phyloP scores from a whole-genome alignment of 2,329 filamentous ascomycete genomes.

The Ilyonectria destructans region DNA sequence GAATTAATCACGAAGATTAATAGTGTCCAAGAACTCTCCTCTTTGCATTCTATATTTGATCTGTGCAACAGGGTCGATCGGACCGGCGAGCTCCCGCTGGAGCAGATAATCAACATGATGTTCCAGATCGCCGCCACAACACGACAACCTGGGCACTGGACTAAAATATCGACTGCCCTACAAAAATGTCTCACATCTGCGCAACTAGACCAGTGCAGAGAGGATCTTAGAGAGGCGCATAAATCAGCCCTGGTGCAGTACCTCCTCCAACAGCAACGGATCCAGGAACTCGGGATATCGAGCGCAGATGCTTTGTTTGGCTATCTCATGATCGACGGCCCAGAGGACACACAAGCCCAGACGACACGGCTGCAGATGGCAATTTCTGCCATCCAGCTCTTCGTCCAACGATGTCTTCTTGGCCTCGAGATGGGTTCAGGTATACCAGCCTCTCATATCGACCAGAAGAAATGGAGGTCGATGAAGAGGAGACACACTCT shows the following conservation, averaged over 20 bases:
- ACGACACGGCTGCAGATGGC: background rate
- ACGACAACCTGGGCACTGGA: too few species aligned
- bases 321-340: background rate
- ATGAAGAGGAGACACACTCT: background rate
- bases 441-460: too few species aligned
- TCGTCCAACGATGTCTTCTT: background rate
- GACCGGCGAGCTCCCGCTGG: background rate
- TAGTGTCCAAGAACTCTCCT: background rate
- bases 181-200: too few species aligned
- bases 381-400: conserved; percentile 13
- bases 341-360: background rate
- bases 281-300: too few species aligned
- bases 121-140: too few species aligned
- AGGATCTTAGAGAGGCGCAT: too few species aligned
- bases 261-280: too few species aligned
- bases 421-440: background rate
- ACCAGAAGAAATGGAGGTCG: background rate
- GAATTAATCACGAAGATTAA: background rate
- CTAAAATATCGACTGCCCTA: too few species aligned
- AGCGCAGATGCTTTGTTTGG: background rate
- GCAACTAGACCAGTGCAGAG: too few species aligned
- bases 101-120: too few species aligned
- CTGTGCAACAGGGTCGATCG: too few species aligned
- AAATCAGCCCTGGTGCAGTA: too few species aligned
- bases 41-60: background rate